Evolutionary conservation across 768 basidiomycete genomes (phyloP), one percentile per base, ranked within the genome.

Genomic region (Suillus hirtellus): DNA sequence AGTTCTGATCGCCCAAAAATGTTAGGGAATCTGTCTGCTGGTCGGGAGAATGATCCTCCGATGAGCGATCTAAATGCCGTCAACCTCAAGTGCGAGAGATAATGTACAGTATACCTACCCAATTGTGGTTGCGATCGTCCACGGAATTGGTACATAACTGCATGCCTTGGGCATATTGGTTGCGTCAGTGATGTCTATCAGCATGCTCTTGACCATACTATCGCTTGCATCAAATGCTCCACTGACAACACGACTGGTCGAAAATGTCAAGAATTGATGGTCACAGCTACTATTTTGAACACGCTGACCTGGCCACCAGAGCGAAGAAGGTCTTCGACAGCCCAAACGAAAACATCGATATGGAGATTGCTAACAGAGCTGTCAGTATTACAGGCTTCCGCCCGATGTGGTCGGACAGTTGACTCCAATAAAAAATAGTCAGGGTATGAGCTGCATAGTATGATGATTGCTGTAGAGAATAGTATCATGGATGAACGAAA

Each of bases 11-110:
- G 63, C 55, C 87, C 87, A 65, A 92, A 92, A 1, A 81, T 62
- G 2, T 65, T 66, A 1, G 89, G 89, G 71, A 89, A 90, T 27
- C 83, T 84, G 47, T 91, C 88, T 59, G 82, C 80, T 0, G 90
- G 91, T 40, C 76, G 82, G 11, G 88, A 84, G 31, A 92, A 73
- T 14, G 79, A 70, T 0, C 91, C 91, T 10, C 35, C 38, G 4
- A 90, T 79, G 47, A 90, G 72, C 12, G 90, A 89, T 0, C 90
- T 89, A 31, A 31, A 12, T 61, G 3, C 12, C 4, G 14, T 61
- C 3, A 47, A 47, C 21, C 11, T 66, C 17, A 69, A 69, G 59
- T 4, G 63, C 15, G 12, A 40, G 21, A 47, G 15, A 10, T 10
- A 6, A 31, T 27, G 34, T 34, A 19, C 12, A 40, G 17, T 61